A percentile compares a stretch with the other conserved stretches of the same genome.
These are phyloP conservation scores for Huntiella bhutanensis DNA, from an alignment of 2,329 filamentous ascomycete species.

Conservation along the genomic window DNA sequence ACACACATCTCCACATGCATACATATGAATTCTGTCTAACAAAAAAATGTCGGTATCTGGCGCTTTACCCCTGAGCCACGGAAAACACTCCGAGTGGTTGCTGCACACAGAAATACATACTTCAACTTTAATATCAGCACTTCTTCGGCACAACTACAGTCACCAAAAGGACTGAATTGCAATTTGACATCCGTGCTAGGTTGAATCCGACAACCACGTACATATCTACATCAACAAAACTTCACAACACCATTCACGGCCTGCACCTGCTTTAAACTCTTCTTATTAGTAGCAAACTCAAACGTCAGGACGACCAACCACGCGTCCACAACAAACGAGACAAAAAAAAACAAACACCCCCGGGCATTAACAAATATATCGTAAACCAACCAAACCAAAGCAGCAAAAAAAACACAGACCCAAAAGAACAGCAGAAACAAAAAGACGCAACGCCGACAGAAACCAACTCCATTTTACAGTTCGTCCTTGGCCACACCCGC, in stretches of 20 bases:
- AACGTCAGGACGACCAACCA: too few species aligned
- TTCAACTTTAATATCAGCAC: conserved; percentile 58
- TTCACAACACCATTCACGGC: not conserved
- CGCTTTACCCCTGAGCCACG: not conserved
- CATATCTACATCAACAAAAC: not conserved
- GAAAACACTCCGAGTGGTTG: not conserved
- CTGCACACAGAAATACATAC: conserved; percentile 1
- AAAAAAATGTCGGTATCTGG: conserved; percentile 5
- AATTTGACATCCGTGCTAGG: conserved; percentile 99
- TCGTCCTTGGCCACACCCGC: conserved; percentile 8
- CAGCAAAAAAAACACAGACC: not conserved
- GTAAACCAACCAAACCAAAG: not conserved
- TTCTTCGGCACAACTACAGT: conserved; percentile 97
- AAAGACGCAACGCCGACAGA: not conserved
- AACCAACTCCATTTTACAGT: conserved; percentile 8
- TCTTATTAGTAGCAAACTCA: conserved; percentile 12
- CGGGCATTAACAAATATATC: not conserved
- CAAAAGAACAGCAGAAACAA: not conserved
- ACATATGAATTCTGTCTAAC: not conserved
- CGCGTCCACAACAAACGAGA: not conserved
- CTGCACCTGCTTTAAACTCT: not conserved
- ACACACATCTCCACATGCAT: not conserved
- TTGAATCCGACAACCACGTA: conserved; percentile 6
- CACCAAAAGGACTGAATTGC: conserved; percentile 67
- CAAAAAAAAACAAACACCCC: not conserved